Conservation (phyloP, 176 grass and related monocot genomes). For the Alopecurus myosuroides region DNA sequence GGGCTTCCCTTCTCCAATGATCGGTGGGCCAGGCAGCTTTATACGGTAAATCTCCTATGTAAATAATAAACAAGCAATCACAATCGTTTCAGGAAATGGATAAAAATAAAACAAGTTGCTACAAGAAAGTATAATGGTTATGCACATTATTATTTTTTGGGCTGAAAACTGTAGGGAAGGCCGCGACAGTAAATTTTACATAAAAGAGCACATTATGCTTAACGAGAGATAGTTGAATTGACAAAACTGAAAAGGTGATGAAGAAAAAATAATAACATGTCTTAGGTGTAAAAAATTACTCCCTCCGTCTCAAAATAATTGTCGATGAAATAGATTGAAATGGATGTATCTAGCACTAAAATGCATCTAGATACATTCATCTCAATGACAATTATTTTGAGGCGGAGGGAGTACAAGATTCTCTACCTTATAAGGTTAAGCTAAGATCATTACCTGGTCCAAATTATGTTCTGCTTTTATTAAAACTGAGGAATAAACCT, state of each 20-base stretch:
- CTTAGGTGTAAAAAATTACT: constrained; percentile 8
- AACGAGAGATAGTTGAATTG: neutral
- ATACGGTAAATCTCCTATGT: constrained; percentile 93
- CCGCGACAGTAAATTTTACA: too few species aligned
- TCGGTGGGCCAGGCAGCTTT: constrained; percentile 74
- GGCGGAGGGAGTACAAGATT: too few species aligned
- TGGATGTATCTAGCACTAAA: too few species aligned
- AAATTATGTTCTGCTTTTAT: constrained; percentile 89
- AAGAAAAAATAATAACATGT: constrained; percentile 1
- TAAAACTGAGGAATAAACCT: constrained; percentile 86
- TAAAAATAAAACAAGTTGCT: neutral
- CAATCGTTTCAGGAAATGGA: neutral
- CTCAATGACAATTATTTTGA: too few species aligned
- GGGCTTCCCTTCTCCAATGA: constrained; percentile 95
- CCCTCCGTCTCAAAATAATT: too few species aligned
- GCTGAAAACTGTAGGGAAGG: too few species aligned
- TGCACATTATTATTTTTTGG: neutral
- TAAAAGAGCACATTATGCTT: neutral
- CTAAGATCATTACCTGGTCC: constrained; percentile 69
- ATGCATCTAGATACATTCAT: too few species aligned
- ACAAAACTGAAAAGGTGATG: neutral
- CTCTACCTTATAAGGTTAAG: constrained; percentile 1
- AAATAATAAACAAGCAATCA: constrained; percentile 22
- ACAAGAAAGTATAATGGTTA: neutral
- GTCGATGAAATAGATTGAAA: too few species aligned